Conservation (phyloP, 2,329 filamentous ascomycete species). For the Trichoderma breve region DNA sequence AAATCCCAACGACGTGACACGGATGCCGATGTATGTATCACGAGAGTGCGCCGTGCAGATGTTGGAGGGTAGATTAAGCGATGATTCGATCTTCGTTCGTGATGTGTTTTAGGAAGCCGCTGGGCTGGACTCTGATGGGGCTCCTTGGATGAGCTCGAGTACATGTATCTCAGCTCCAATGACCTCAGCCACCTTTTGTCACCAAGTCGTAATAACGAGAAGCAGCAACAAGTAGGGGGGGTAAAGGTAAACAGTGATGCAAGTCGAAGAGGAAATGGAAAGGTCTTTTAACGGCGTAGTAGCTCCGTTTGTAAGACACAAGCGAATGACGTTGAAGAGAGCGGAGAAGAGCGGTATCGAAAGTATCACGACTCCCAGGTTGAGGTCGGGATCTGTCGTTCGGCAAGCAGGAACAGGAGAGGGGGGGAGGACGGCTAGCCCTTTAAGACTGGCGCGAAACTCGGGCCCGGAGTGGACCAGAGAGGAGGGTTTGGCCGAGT, state of each 20-base stretch:
- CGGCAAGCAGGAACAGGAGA: not conserved
- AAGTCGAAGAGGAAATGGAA: not conserved
- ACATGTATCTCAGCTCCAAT: not conserved
- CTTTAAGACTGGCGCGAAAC: conserved; percentile 15
- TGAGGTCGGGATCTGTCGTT: not conserved
- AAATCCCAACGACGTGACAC: conserved; percentile 10
- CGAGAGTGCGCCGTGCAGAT: not conserved
- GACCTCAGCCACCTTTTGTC: not conserved
- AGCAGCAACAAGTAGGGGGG: not conserved
- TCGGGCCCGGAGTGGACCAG: conserved; percentile 8
- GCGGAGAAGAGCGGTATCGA: not conserved
- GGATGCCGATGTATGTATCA: not conserved
- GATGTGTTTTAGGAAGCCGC: not conserved
- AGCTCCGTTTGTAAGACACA: not conserved
- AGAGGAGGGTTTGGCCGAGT: not conserved
- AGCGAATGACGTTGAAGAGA: not conserved
- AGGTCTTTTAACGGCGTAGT: not conserved
- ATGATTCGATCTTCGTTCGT: not conserved
- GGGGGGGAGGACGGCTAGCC: not conserved
- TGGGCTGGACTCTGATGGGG: not conserved
- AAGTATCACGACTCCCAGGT: not conserved
- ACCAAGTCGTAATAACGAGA: not conserved
- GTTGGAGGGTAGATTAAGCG: conserved; percentile 17
- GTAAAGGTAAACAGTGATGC: not conserved
- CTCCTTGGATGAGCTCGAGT: not conserved